Base-by-base conservation (phyloP, 305 asterid species). In the Fraxinus floribunda region DNA sequence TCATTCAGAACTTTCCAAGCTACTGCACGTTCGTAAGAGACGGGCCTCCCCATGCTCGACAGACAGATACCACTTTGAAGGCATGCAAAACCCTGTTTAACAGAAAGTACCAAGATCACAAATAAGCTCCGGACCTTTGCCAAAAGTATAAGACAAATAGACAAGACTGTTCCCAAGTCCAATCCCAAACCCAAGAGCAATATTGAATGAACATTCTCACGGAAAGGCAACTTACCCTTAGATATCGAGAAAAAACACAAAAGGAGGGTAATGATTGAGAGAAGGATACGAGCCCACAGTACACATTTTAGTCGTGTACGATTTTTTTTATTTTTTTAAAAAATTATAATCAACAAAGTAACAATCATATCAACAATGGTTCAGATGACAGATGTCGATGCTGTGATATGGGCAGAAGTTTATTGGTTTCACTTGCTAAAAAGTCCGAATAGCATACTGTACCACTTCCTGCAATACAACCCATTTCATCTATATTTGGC, bases 21-120 rank as follows among this genome's bases (percentile, higher is more conserved):
- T 36, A 95, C 90, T 1, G 99, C 97, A 80, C 97, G 92, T 90
- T 95, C 99, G 5, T 93, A 95, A 20, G 98, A 93, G 80, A 94
- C 86, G 39, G 99, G 99, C 76, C 99, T 88, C 79, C 97, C 93
- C 99, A 95, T 95, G 87, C 99, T 95, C 66, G 98, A 95, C 91
- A 93, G 78, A 82, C 99, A 95, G 9, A 94, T 90, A 16, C 99
- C 98, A 9, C 98, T 98, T 92, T 93, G 96, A 77, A 95, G 96
- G 41, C 97, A 87, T 6, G 93, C 94, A 81, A 94, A 95, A 15
- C 99, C 99, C 99, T 95, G 90, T n/a, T 75, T n/a, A 18, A 38
- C 4, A 29, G 8, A 44, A 39, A 26, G 64, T 52, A n/a, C 13
- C 78, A 78, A 66, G 8, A 10, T 34, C 18, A 66, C 36, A n/a